Base-by-base conservation (phyloP, 2,329 filamentous ascomycete genomes). In the Penicillium expansum region DNA sequence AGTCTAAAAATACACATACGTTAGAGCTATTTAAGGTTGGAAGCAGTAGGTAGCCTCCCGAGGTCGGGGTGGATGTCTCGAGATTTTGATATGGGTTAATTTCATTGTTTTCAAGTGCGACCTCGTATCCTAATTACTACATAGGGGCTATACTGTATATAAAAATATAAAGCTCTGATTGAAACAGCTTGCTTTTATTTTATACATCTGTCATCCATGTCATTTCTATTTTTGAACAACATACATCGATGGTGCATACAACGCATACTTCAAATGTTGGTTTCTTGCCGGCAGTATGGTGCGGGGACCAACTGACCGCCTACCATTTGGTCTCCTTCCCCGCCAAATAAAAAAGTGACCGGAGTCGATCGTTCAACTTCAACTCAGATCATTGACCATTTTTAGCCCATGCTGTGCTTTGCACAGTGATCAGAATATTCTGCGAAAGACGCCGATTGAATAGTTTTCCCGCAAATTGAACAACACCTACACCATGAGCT, bases 401-500 rank as follows among this genome's bases (percentile, higher is more conserved):
- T 44, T 57, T 37, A 32, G 42, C 41, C 59, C 65, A 59, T 65
- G 63, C 65, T 67, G 69, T 67, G 64, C 64, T 60, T 58, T 35
- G 63, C 60, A 59, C 64, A 65, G 67, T 63, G 65, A 64, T 64
- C 54, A n/a, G 35, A 45, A 48, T 30, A 16, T 22, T 22, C 3
- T n/a, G 7, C 38, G 29, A 45, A 18, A 45, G 8, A 37, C 11
- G 20, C 33, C 50, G 16, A 42, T 27, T 35, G 38, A 38, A 50
- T n/a, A 3, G 22, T 35, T 24, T 8, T 22, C 48, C 30, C 18
- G 22, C 38, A 16, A n/a, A 7, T 48, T 27, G 42, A 49, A 51
- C 33, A 33, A 52, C 43, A 48, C 38, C 33, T 14, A 33, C 59
- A 56, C 33, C 48, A 74, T 74, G 71, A 69, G 69, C 52, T 66